Percentiles rank a stretch among this genome's conserved stretches.
These are phyloP conservation scores for Macrolepiota albuminosa DNA, from an alignment of 768 basidiomycete species.

Conservation along the genomic window DNA sequence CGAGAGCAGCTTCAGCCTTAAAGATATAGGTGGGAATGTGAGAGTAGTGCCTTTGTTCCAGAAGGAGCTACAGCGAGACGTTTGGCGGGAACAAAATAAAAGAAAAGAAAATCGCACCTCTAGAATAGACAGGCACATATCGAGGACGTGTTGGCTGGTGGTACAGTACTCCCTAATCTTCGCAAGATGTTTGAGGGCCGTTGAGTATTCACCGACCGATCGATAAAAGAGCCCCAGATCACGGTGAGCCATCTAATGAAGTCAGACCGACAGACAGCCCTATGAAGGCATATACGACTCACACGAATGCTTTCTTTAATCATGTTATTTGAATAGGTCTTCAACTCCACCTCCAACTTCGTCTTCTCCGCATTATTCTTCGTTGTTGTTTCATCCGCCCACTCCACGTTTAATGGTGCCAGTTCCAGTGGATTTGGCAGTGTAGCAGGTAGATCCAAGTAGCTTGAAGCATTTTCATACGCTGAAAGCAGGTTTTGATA, in stretches of 20 bases:
- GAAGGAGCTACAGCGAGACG: conserved; percentile 51
- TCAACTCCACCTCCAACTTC: conserved; percentile 91
- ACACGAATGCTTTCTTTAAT: conserved; percentile 98
- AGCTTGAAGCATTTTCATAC: conserved; percentile 44
- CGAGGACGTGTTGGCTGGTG: conserved; percentile 87
- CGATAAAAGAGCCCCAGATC: conserved; percentile 83
- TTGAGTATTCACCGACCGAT: conserved; percentile 62
- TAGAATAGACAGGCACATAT: conserved; percentile 82
- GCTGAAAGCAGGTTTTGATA: conserved; percentile 46
- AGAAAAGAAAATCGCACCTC: conserved; percentile 43
- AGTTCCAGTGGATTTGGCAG: conserved; percentile 46
- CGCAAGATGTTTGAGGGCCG: conserved; percentile 78
- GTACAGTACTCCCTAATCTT: conserved; percentile 92
- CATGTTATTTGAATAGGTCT: conserved; percentile 93
- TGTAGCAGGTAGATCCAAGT: conserved; percentile 21
- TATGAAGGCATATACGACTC: conserved; percentile 20
- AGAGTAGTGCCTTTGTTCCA: conserved; percentile 83
- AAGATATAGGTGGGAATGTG: conserved; percentile 90
- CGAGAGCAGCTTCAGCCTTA: conserved; percentile 92
- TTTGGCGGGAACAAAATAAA: neutral
- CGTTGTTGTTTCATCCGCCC: conserved; percentile 65
- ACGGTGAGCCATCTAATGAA: conserved; percentile 77
- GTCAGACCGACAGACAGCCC: neutral
- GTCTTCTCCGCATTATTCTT: conserved; percentile 69
- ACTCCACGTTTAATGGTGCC: conserved; percentile 55